phyloP scores from a whole-genome alignment of 164 flowering plant genomes.

The Protea cynaroides region DNA sequence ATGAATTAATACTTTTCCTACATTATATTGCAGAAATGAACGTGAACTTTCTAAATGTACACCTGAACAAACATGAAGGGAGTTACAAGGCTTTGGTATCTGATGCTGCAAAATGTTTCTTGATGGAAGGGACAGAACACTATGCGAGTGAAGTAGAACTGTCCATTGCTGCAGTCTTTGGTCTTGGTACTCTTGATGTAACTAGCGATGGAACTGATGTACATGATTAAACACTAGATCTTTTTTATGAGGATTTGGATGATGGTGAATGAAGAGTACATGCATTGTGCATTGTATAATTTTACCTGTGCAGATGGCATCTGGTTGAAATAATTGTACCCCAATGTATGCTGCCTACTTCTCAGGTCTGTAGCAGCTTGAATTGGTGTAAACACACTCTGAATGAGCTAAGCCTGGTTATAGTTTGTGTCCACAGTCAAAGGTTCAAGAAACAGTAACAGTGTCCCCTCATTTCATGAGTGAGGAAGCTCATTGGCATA shows the following conservation, averaged over 20 bases:
- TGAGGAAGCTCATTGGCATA: too few species aligned
- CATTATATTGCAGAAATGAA: slow-evolving; percentile 28
- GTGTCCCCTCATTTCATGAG: too few species aligned
- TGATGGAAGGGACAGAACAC: slow-evolving; percentile 50
- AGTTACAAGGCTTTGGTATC: slow-evolving; percentile 44
- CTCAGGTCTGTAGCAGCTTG: too few species aligned
- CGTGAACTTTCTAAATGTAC: slow-evolving; percentile 9
- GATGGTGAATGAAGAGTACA: slow-evolving; percentile 11
- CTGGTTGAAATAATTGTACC: too few species aligned
- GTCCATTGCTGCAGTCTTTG: slow-evolving; percentile 63
- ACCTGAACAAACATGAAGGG: slow-evolving; percentile 33
- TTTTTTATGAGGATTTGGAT: slow-evolving; percentile 59
- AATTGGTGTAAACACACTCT: too few species aligned
- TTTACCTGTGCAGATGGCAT: too few species aligned
- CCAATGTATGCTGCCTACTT: too few species aligned
- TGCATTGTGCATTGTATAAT: not conserved
- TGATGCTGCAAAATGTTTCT: slow-evolving; percentile 66
- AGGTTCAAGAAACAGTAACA: too few species aligned
- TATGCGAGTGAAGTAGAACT: slow-evolving; percentile 74
- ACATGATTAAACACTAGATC: slow-evolving; percentile 15
- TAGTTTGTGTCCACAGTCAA: too few species aligned
- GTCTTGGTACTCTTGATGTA: slow-evolving; percentile 28
- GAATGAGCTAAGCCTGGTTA: too few species aligned
- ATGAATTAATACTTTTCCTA: not conserved
- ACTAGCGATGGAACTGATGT: slow-evolving; percentile 18